Evolutionary conservation across 2,329 filamentous ascomycete species (phyloP).

Genomic region (Leptographium galeiforme): DNA sequence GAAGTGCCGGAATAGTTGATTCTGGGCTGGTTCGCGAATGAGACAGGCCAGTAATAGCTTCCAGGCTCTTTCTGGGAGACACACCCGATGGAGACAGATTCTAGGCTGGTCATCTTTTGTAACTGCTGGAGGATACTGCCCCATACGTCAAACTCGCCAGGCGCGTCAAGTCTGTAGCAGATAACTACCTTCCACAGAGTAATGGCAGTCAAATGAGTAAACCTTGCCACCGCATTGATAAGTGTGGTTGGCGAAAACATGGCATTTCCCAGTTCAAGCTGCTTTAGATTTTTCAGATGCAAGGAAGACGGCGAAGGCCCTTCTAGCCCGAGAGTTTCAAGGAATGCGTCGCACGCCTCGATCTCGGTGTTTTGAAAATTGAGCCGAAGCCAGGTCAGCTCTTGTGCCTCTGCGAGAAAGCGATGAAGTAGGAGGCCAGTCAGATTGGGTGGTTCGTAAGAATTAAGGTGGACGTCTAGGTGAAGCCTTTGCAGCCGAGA

Average conservation of each 20-base stretch:
- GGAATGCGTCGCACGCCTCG: background rate
- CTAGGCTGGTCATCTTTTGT: background rate
- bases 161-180: background rate
- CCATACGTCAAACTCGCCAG: background rate
- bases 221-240: background rate
- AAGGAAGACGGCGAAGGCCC: background rate
- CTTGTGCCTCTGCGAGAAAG: constrained; percentile 26
- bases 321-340: background rate
- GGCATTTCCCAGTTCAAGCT: background rate
- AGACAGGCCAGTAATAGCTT: background rate
- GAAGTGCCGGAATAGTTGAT: background rate
- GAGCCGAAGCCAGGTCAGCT: constrained; percentile 38
- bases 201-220: background rate
- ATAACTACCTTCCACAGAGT: background rate
- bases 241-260: background rate
- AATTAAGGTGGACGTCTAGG: constrained; percentile 16
- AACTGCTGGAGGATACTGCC: background rate
- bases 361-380: constrained; percentile 24
- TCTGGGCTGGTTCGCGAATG: background rate
- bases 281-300: background rate
- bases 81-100: background rate
- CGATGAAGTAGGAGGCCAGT: constrained; percentile 8
- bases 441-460: constrained; percentile 3
- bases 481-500: constrained; percentile 31
- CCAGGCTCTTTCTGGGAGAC: background rate